Base-by-base conservation (phyloP, 2,329 filamentous ascomycete species). In the Tricladium varicosporioides region DNA sequence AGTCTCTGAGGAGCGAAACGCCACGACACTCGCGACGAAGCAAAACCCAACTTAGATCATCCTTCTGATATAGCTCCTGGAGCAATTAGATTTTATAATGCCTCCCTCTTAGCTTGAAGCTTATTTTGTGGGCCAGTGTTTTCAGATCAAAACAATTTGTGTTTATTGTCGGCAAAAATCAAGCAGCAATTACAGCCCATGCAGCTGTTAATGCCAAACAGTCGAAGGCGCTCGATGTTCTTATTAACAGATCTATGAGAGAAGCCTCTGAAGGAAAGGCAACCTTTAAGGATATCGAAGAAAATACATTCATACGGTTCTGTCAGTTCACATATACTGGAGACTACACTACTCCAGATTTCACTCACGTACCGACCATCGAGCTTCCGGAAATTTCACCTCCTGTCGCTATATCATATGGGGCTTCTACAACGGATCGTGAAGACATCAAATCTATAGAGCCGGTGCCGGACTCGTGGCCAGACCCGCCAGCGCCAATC, bases 311-410 rank as follows among this genome's bases (percentile, higher is more conserved):
- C 48, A 48, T 55, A 47, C 48, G 51, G 36, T 54, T 64, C 56
- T 60, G 53, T 56, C 55, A 64, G 51, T 63, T 61, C 49, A 59
- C 55, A 18, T 64, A 64, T 56, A 60, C 53, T 53, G 61, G 59
- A 57, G 54, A 63, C 50, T 63, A 63, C 33, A 56, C 53, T 43
- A 60, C 58, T 32, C 59, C 59, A 57, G 56, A 56, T 10, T 62
- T 58, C 48, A 62, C 27, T 53, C 47, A 59, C 31, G 51, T 53
- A 56, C 59, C 56, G 46, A 47, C 31, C 42, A 40, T 36, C 52
- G 54, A 62, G 43, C 46, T 58, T 51, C 56, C 45, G 44, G n/a
- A n/a, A n/a, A n/a, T n/a, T n/a, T n/a, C n/a, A n/a, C n/a, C n/a
- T n/a, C n/a, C n/a, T n/a, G n/a, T n/a, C n/a, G n/a, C n/a, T n/a